Percentiles rank a stretch among this genome's conserved stretches.
Conservation (phyloP, 176 grass and related monocot genomes). For the Rhynchospora breviuscula region DNA sequence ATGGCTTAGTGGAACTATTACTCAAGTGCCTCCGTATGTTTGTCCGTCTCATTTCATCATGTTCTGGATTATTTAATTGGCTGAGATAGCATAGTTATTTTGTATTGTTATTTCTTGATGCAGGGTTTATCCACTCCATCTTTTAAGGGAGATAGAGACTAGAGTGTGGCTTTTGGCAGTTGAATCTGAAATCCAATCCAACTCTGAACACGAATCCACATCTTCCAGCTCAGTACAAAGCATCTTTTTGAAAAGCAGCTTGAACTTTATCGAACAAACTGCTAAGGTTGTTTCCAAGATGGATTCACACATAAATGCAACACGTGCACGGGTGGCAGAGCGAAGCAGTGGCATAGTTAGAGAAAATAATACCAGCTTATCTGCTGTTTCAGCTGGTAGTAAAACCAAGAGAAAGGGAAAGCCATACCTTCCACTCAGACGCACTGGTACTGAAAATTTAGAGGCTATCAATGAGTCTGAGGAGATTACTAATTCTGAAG, state of each 20-base stretch:
- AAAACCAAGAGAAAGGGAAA: constrained; percentile 71
- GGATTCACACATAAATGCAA: constrained; percentile 74
- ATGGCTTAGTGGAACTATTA: constrained; percentile 98
- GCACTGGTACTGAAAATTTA: constrained; percentile 37
- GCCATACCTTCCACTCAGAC: constrained; percentile 46
- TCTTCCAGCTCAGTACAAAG: constrained; percentile 47
- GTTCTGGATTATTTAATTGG: neutral
- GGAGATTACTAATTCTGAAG: constrained; percentile 50
- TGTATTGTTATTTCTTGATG: constrained; percentile 16
- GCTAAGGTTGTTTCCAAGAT: constrained; percentile 82
- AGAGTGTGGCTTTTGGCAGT: constrained; percentile 97
- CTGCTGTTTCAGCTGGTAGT: constrained; percentile 42
- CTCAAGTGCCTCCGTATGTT: constrained; percentile 77
- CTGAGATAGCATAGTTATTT: neutral
- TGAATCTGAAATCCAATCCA: constrained; percentile 76
- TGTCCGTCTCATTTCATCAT: constrained; percentile 11
- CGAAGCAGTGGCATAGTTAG: constrained; percentile 40
- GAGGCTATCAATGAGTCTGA: constrained; percentile 48
- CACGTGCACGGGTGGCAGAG: constrained; percentile 43
- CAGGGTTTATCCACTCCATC: constrained; percentile 92
- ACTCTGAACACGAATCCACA: constrained; percentile 50
- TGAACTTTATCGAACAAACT: constrained; percentile 90
- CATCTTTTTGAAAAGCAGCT: constrained; percentile 44
- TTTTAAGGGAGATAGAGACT: constrained; percentile 94
- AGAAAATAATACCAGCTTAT: constrained; percentile 43